Percentiles rank a stretch among this genome's conserved stretches.
Evolutionary conservation across 495 filamentous ascomycete species (phyloP).

Genomic region (Neurospora sp.): DNA sequence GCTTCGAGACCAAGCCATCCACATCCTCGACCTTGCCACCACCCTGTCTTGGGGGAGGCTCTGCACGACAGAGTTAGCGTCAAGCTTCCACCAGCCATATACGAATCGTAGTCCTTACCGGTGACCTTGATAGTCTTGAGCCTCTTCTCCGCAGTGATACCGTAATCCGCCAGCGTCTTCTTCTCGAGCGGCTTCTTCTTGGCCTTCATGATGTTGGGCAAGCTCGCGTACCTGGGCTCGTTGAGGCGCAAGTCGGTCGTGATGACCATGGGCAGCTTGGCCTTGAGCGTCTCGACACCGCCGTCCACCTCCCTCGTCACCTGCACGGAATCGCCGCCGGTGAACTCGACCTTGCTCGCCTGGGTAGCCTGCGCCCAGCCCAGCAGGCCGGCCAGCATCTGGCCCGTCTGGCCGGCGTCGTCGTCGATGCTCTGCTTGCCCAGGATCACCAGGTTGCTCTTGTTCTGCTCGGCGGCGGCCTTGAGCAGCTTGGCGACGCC

Average conservation of each 20-base stretch:
- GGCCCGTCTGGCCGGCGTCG: constrained; percentile 90
- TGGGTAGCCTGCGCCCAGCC: constrained; percentile 92
- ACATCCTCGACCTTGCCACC: constrained; percentile 97
- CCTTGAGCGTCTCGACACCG: constrained; percentile 78
- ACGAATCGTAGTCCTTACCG: constrained; percentile 42
- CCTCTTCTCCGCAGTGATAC: constrained; percentile 59
- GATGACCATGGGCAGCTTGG: constrained; percentile 78
- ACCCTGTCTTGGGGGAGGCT: constrained; percentile 80
- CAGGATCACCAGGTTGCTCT: constrained; percentile 81
- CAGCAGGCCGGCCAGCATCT: constrained; percentile 91
- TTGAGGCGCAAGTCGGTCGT: constrained; percentile 94
- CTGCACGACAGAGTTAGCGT: constrained; percentile 27
- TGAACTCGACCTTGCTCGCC: constrained; percentile 70
- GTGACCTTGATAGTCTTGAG: constrained; percentile 83
- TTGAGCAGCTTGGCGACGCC: constrained; percentile 80
- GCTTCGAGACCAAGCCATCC: constrained; percentile 77
- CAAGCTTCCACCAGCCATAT: background rate
- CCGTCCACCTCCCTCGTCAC: constrained; percentile 92
- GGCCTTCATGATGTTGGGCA: constrained; percentile 99
- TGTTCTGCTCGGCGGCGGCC: constrained; percentile 66
- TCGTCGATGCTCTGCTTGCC: constrained; percentile 98
- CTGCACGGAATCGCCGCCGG: constrained; percentile 47
- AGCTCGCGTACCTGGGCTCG: constrained; percentile 84
- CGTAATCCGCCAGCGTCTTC: constrained; percentile 73
- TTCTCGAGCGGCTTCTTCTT: constrained; percentile 99